phyloP scores from a whole-genome alignment of 2,329 filamentous ascomycete species.

The Aspergillus sp. region DNA sequence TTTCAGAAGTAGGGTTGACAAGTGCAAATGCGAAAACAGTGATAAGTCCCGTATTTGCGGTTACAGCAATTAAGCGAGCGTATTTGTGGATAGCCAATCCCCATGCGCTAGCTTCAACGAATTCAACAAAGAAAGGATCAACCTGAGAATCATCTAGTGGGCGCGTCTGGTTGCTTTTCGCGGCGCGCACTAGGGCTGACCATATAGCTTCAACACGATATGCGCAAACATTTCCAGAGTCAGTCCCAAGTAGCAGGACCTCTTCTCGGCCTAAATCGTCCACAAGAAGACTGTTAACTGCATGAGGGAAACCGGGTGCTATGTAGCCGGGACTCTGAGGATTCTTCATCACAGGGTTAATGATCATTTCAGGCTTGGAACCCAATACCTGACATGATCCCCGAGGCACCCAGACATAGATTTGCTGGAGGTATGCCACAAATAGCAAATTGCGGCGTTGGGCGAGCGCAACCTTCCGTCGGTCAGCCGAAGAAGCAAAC shows the following conservation, averaged over 20 bases:
- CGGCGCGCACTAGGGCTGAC: constrained; percentile 37
- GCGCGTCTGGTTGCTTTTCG: constrained; percentile 11
- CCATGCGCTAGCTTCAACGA: constrained; percentile 77
- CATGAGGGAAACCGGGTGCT: constrained; percentile 48
- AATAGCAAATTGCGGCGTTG: constrained; percentile 44
- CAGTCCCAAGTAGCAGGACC: constrained; percentile 60
- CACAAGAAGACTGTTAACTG: constrained; percentile 62
- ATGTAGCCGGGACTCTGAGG: constrained; percentile 47
- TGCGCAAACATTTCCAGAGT: constrained; percentile 68
- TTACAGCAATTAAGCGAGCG: constrained; percentile 79
- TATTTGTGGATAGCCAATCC: constrained; percentile 73
- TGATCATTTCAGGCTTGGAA: constrained; percentile 33
- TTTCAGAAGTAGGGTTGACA: constrained; percentile 25
- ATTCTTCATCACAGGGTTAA: constrained; percentile 37
- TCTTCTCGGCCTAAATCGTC: constrained; percentile 65
- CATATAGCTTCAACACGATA: constrained; percentile 56
- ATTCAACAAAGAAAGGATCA: constrained; percentile 62
- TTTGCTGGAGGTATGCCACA: constrained; percentile 32
- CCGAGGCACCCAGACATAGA: constrained; percentile 41
- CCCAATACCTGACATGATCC: constrained; percentile 36
- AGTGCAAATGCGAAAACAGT: constrained; percentile 56
- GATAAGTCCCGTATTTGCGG: constrained; percentile 62
- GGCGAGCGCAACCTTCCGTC: constrained; percentile 35
- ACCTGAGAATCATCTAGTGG: constrained; percentile 30
- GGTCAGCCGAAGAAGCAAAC: constrained; percentile 4